Base-by-base conservation (phyloP, 805 yeast species). In the Yueomyces sp. region DNA sequence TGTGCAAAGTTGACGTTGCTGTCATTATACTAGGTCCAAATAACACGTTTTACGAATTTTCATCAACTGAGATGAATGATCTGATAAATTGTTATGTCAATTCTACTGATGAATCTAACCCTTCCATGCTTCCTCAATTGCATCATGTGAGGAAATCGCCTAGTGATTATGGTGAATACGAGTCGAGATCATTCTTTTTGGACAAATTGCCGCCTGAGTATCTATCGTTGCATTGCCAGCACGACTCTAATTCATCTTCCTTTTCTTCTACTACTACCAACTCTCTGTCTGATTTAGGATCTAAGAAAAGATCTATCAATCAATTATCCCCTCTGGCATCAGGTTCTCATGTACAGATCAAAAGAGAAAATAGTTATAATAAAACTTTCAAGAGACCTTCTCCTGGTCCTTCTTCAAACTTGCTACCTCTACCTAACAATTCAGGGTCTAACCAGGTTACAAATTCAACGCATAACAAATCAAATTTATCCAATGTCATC, bases 1-100 rank as follows among this genome's bases (percentile, higher is more conserved):
- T 90, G 37, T 90, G 97, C 63, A 88, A 86, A 49, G 95, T 87
- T 4, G 97, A 90, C 56, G 71, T 92, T 31, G 94, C 97, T 2
- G 90, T 90, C 31, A 78, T 90, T 12, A 86, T 90, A 28, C 69
- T 87, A 36, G 94, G 95, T 26, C 77, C 77, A 53, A 87, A 80
- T 60, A 79, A 85, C 55, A 83, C 82, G 54, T 74, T 87, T 28
- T 87, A 84, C 58, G 95, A 90, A 65, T 90, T 79, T 57, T 74
- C 87, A 6, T 79, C 94, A 3, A 79, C 79, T 19, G 77, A 79
- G 47, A 72, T 86, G 2, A 63, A 68, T 8, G 71, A 72, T 8
- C 62, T 81, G 39, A 51, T 77, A 11, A 57, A 61, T 8, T 58
- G 61, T 38, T 74, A 70, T 54, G 49, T 51, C 40, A 54, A 34